These are phyloP conservation scores for Rhodotorula paludigena DNA, from an alignment of 768 basidiomycete genomes.

Conservation along the genomic window DNA sequence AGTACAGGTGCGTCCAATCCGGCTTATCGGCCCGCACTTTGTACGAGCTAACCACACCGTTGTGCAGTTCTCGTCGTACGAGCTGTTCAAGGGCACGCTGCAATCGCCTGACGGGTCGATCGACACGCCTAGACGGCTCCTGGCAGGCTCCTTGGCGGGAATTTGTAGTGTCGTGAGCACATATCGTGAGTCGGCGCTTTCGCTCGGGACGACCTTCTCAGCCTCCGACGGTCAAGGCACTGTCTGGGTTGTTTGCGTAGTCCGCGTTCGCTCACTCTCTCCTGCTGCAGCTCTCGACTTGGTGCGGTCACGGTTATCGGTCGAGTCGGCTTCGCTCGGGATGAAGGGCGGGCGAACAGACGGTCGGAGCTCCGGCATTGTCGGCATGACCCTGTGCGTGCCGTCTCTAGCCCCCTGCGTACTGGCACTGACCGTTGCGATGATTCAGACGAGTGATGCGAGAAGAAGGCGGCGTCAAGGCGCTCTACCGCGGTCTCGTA, in stretches of 20 bases:
- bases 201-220: neutral
- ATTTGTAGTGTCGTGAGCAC: conserved; percentile 68
- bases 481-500: conserved; percentile 73
- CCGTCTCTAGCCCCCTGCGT: neutral
- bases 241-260: neutral
- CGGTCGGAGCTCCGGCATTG: conserved; percentile 52
- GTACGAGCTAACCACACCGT: neutral
- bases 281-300: conserved; percentile 72
- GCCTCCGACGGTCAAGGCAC: too few relatives aligned
- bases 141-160: conserved; percentile 84
- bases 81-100: conserved; percentile 58
- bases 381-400: conserved; percentile 77
- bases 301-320: conserved; percentile 83
- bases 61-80: conserved; percentile 37
- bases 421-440: neutral
- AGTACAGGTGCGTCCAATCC: conserved; percentile 49
- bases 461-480: conserved; percentile 88
- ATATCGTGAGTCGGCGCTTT: conserved; percentile 18
- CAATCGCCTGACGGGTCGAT: conserved; percentile 60
- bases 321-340: conserved; percentile 53
- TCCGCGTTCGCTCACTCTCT: fast-evolving
- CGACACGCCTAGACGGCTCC: conserved; percentile 79
- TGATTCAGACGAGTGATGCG: conserved; percentile 56
- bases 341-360: conserved; percentile 9
- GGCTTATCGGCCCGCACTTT: conserved; percentile 7